Base-by-base conservation (phyloP, 2,329 filamentous ascomycete genomes). In the Botrytis cinerea region DNA sequence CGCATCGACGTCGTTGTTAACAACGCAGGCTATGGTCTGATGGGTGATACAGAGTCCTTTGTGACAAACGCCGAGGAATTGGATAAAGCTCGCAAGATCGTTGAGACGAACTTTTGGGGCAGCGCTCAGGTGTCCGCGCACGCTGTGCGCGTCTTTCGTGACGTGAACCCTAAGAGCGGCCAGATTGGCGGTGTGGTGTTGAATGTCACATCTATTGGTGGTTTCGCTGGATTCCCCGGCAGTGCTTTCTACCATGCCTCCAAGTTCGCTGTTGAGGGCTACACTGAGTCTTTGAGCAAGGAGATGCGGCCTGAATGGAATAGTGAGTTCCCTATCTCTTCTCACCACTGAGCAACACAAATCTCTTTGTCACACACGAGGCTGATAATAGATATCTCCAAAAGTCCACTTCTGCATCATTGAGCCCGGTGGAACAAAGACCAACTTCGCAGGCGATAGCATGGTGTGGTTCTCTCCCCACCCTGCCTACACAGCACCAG, bases 201-300 rank as follows among this genome's bases (percentile, higher is more conserved):
- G 45, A 57, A 73, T 12, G 54, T 73, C 35, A 70, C 64, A n/a
- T 54, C 40, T 28, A 70, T 61, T 25, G 72, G 72, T 38, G 72
- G 72, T 10, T 45, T 70, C 4, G 46, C 40, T 40, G 72, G 62
- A 32, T 59, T 61, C 18, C 40, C 46, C 28, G 66, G 64, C 16
- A 54, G 63, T 32, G 61, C 57, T 70, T 63, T 73, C 14, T 73
- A 73, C 48, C 69, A 68, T 57, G 59, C 72, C 4, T 59, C 51
- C 28, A 84, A 84, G 72, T 84, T 82, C 81, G 83, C 82, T 1
- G 78, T 84, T 2, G 80, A 78, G 0, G 81, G 82, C 0, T 83
- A 83, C 68, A 81, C 82, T 0, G 80, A 80, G 1, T 79, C 78
- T 0, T 72, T 84, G 0, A 68, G 78, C 0, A 69, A 77, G 16